Conservation (phyloP, 1,139 yeast species). For the Magnusiomyces paraingens region DNA sequence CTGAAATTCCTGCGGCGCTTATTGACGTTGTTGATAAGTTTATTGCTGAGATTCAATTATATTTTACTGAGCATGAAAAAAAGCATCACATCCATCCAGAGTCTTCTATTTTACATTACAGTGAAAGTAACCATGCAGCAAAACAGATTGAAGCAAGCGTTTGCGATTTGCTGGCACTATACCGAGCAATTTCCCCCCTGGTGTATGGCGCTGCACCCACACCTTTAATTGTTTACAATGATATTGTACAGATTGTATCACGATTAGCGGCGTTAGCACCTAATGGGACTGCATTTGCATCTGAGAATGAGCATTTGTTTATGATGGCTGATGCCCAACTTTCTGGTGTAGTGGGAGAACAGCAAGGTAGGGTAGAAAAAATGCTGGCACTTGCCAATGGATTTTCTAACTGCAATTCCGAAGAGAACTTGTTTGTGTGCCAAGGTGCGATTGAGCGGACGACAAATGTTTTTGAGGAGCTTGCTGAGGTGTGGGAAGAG, state of each 20-base stretch:
- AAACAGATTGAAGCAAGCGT: constrained; percentile 10
- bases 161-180: constrained; percentile 25
- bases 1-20: constrained; percentile 10
- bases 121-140: background rate
- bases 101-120: background rate
- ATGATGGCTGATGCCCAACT: constrained; percentile 1
- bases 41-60: constrained; percentile 7
- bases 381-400: constrained; percentile 14
- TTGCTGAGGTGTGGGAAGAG: constrained; percentile 20
- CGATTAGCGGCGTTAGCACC: constrained; percentile 9
- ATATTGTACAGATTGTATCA: constrained; percentile 14
- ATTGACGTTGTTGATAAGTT: constrained; percentile 7
- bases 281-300: constrained; percentile 1
- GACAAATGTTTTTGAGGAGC: constrained; percentile 18
- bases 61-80: background rate
- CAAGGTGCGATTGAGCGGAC: constrained; percentile 23
- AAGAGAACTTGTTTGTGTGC: constrained; percentile 20
- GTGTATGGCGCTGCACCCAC: constrained; percentile 19
- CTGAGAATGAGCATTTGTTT: constrained; percentile 5
- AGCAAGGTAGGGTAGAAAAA: constrained; percentile 10
- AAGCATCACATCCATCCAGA: background rate
- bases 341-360: background rate
- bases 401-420: constrained; percentile 23
- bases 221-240: constrained; percentile 24
- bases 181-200: constrained; percentile 25